These are phyloP conservation scores for Arabidopsis thaliana DNA, from an alignment of 345 rosid species.

Conservation along the genomic window DNA sequence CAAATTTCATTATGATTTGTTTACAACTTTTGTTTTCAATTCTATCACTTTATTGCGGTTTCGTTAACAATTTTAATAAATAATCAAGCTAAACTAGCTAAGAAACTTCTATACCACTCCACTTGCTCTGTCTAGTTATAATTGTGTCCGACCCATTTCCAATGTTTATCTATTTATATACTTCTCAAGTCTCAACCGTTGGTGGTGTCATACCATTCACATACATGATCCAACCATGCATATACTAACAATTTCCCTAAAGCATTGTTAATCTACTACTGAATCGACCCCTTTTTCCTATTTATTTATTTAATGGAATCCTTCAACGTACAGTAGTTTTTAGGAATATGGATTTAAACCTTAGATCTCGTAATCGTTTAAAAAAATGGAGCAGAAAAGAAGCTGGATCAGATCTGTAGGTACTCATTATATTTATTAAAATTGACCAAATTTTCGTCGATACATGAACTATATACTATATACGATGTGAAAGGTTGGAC, in stretches of 20 bases:
- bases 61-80: background rate
- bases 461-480: conserved; percentile 29
- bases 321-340: background rate
- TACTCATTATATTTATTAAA: conserved; percentile 8
- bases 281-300: background rate
- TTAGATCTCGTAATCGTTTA: conserved; percentile 32
- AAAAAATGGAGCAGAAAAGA: conserved; percentile 28
- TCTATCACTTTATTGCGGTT: background rate
- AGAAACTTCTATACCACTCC: conserved; percentile 30
- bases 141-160: conserved; percentile 35
- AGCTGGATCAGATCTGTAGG: conserved; percentile 32
- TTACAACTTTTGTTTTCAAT: background rate
- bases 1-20: background rate
- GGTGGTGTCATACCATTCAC: conserved; percentile 22
- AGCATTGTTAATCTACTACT: background rate
- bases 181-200: conserved; percentile 6
- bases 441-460: conserved; percentile 36
- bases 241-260: background rate
- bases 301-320: background rate
- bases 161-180: conserved; percentile 2
- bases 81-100: conserved; percentile 14
- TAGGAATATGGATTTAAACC: background rate
- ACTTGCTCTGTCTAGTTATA: conserved; percentile 41
- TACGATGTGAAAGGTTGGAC: conserved; percentile 43
- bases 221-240: conserved; percentile 2